Evolutionary conservation across 2,329 filamentous ascomycete genomes (phyloP), one percentile per base, ranked within the genome.

Genomic region (Ophiostoma novo-ulmi): DNA sequence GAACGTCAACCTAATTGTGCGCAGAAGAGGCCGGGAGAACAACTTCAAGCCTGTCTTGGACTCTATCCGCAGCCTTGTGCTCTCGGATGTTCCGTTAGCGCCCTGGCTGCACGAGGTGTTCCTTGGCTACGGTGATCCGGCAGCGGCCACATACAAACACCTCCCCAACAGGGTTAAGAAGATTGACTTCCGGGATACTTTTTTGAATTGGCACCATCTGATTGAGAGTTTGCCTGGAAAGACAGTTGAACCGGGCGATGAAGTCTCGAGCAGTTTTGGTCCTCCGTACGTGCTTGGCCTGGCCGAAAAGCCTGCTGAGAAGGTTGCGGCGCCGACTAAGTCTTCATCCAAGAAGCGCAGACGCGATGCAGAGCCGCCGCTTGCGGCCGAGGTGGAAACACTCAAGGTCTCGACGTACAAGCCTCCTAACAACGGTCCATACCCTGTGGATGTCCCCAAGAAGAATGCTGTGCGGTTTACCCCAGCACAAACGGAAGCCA

Each of bases 71-170:
- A 91, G 88, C 74, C 85, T 99, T 39, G 91, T 93, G 1, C 83
- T 97, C 44, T 93, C 93, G 0, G 92, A 97, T 75, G 89, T 94
- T 26, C 91, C 92, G 7, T 84, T 98, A 70, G 93, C 95, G 17
- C 87, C 89, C 1, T 99, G 95, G 95, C 84, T 99, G 63, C 93
- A 97, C 76, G 95, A 98, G 75, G 94, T 98, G 11, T 99, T 98
- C 79, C 83, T 99, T n/a, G 95, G 95, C 3, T 98, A 97, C 78
- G 95, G 95, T 66, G 94, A 99, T 79, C 94, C 95, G 71, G 87
- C 92, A 39, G 90, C 91, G 71, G 95, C 95, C 44, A 91, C 88
- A 31, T 97, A 97, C 81, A 93, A 91, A 73, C 89, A 93, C 68
- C 81, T 99, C 20, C 82, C 91, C 1, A 95, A 93, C 78, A 87